Base-by-base conservation (phyloP, 2,329 filamentous ascomycete genomes). In the Xylariomycetidae sp. region DNA sequence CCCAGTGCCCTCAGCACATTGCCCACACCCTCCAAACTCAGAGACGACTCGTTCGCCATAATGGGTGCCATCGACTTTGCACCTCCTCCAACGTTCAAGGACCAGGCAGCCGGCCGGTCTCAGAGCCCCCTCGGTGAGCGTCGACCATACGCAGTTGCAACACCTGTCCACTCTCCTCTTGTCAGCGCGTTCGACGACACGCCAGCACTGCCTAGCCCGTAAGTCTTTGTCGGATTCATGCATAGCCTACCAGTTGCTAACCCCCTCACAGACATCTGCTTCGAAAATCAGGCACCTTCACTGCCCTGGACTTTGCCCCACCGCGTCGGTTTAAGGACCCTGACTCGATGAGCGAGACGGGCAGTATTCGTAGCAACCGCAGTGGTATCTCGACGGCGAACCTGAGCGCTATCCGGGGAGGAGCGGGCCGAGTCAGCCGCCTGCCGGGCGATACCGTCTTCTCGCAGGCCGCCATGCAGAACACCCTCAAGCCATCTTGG, bases 101-200 rank as follows among this genome's bases (percentile, higher is more conserved):
- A 90, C 22, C 76, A 82, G 40, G 78, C 74, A 42, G 74, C 77
- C 33, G 90, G 90, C 28, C 70, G 78, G 26, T 74, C 76, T 6
- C 76, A 82, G 49, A 82, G 77, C 49, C 78, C 78, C 9, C 57
- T 75, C 5, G 77, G 78, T 31, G 78, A 82, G 56, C 69, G 77
- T 45, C 63, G 80, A 20, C 80, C 88, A 1, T 98, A 87, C 65
- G 81, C 80, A 36, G 80, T 84, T n/a, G 68, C 71, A 23, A 72
- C 89, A 3, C 78, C 82, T 12, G 74, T 77, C 18, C 82, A 86
- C 54, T 84, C 80, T n/a, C 89, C 89, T 1, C 71, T 96, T 25
- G 81, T 74, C 16, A 87, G 83, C 39, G 74, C 88, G 5, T 96
- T 88, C 59, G 90, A 97, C 36, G 90, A 97, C 38, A 79, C 97